Percentiles rank a stretch among this genome's conserved stretches.
Conservation (phyloP, 495 filamentous ascomycete species). For the Ramalina peruviana region DNA sequence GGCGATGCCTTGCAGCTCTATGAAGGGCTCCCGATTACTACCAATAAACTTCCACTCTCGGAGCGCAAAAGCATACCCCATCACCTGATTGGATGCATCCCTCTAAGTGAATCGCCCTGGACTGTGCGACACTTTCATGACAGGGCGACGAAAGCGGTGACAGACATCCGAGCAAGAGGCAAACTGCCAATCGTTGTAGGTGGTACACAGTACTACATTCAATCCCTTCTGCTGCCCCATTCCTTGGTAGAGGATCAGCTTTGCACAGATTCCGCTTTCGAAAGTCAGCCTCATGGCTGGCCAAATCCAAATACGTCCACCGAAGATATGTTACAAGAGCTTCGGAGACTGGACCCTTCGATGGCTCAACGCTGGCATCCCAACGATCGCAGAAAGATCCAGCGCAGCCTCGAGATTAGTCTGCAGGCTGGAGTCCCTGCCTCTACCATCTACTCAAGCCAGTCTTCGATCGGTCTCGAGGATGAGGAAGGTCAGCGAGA, state of each 20-base stretch:
- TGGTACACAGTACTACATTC: slow-evolving; percentile 89
- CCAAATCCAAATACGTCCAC: slow-evolving; percentile 60
- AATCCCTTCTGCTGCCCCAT: slow-evolving; percentile 69
- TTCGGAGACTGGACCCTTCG: slow-evolving; percentile 68
- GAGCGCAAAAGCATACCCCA: slow-evolving; percentile 78
- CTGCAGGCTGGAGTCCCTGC: slow-evolving; percentile 64
- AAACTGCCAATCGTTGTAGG: slow-evolving; percentile 84
- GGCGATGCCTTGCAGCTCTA: slow-evolving; percentile 99
- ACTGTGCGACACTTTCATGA: slow-evolving; percentile 57
- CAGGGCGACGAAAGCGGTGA: slow-evolving; percentile 53
- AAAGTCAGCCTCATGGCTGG: slow-evolving; percentile 30
- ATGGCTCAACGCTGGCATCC: slow-evolving; percentile 94
- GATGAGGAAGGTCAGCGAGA: neutral
- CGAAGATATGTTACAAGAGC: slow-evolving; percentile 52
- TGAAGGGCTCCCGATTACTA: slow-evolving; percentile 80
- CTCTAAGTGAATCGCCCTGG: slow-evolving; percentile 67
- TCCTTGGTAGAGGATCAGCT: slow-evolving; percentile 34
- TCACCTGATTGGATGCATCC: slow-evolving; percentile 70
- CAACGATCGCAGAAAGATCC: slow-evolving; percentile 79
- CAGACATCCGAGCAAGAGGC: slow-evolving; percentile 60
- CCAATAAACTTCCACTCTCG: slow-evolving; percentile 68
- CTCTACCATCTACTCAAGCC: slow-evolving; percentile 63
- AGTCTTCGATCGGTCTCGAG: neutral
- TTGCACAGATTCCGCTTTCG: slow-evolving; percentile 8
- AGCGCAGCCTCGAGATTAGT: slow-evolving; percentile 78